phyloP scores from a whole-genome alignment of 2,329 filamentous ascomycete genomes.

The Aspergillus ustus region DNA sequence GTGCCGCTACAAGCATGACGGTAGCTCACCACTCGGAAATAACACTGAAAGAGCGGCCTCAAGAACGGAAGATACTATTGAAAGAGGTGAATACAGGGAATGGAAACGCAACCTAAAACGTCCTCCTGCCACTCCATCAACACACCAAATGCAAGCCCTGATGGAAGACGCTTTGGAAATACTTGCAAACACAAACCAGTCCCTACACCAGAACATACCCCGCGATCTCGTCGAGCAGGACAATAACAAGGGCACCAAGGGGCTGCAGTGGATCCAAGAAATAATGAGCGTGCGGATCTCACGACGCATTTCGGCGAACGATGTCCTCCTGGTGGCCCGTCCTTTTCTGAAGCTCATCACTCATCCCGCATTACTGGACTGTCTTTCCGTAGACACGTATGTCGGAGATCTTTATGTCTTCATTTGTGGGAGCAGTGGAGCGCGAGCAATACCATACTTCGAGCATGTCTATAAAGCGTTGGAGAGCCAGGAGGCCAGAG shows the following conservation, averaged over 20 bases:
- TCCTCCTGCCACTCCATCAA: not conserved
- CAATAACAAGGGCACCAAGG: not conserved
- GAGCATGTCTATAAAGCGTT: not conserved
- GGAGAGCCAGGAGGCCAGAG: not conserved
- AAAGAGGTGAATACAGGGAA: not conserved
- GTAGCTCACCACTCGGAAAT: not conserved
- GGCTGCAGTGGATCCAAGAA: slow-evolving; percentile 1
- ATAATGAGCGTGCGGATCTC: not conserved
- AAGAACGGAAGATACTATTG: not conserved
- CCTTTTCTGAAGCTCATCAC: not conserved
- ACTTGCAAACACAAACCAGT: not conserved
- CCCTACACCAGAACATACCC: not conserved
- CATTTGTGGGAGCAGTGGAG: not conserved
- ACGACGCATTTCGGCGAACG: not conserved
- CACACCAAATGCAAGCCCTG: not conserved
- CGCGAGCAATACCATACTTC: not conserved
- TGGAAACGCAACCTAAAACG: slow-evolving; percentile 2
- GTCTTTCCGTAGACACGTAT: slow-evolving; percentile 3
- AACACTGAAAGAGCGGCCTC: not conserved
- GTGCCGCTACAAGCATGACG: not conserved
- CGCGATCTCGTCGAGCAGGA: slow-evolving; percentile 5
- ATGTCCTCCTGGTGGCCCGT: not conserved
- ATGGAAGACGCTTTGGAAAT: not conserved
- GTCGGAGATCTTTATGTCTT: slow-evolving; percentile 2
- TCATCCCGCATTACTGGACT: not conserved